Evolutionary conservation across 768 basidiomycete genomes (phyloP), one percentile per base, ranked within the genome.

Genomic region (Neoboletus magnificus): DNA sequence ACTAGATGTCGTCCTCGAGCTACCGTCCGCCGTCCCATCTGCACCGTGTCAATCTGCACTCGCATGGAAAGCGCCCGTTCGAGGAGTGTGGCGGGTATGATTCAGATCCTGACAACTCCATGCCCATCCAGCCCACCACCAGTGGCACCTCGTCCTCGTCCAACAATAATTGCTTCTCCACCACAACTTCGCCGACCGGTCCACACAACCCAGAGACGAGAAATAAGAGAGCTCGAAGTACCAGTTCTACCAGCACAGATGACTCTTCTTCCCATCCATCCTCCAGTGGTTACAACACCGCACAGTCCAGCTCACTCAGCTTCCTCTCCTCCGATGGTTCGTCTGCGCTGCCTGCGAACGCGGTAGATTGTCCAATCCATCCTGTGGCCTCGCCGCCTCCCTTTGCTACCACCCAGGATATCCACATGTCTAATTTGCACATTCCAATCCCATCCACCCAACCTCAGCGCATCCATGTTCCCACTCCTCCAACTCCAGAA

Each of bases 151-250:
- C 64, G n/a, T 57, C 58, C 23, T 59, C 70, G 16, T 56, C 60
- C 10, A 54, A 37, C 45, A 49, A 40, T 33, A 54, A 27, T 32
- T 65, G 54, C 37, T 56, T 60, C 22, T 27, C 64, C 15, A 16
- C 66, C 2, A 23, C 54, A 25, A 9, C 53, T 25, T 49, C 37
- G 3, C 36, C 52, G 5, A 23, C 48, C 37, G 50, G 51, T 64
- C 61, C 63, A 68, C 73, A 65, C 49, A 72, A 73, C 61, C 73
- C 76, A 45, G 78, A 79, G 60, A 75, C 81, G 52, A 78, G 82
- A 55, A 83, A 78, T 57, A 85, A 85, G 69, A 71, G 84, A 32
- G 80, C 84, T 5, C 71, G 83, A 44, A 84, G 83, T 56, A 79
- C 77, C 33, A 79, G 77, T 56, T 79, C 76, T 33, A 76, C 77